These are phyloP conservation scores for Glonium stellatum DNA, from an alignment of 495 filamentous ascomycete species.

Conservation along the genomic window DNA sequence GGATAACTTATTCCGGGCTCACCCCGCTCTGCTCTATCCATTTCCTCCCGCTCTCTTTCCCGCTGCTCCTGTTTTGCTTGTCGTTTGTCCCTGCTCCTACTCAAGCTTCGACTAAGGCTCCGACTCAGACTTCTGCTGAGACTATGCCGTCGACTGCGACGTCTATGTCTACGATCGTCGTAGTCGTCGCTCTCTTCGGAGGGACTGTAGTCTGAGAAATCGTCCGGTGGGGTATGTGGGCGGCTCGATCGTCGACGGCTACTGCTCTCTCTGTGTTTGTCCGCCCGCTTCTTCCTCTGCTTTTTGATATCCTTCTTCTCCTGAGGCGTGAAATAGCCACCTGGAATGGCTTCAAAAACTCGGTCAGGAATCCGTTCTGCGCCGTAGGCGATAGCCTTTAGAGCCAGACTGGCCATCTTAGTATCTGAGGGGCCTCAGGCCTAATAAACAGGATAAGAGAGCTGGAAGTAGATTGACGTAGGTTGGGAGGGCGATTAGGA, in stretches of 20 bases:
- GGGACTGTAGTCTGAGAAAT: constrained; percentile 22
- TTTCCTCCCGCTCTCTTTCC: constrained; percentile 12
- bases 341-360: constrained; percentile 34
- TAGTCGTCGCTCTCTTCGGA: constrained; percentile 23
- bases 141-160: constrained; percentile 7
- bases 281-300: constrained; percentile 10
- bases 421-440: constrained; percentile 7
- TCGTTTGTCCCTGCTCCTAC: constrained; percentile 4
- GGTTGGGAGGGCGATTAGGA: not conserved
- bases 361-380: constrained; percentile 36
- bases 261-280: constrained; percentile 11
- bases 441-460: constrained; percentile 16
- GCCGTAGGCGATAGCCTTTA: constrained; percentile 28
- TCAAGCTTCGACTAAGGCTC: constrained; percentile 10
- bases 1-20: constrained; percentile 13
- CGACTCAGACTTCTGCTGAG: constrained; percentile 17
- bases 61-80: constrained; percentile 5
- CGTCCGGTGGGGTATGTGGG: constrained; percentile 17
- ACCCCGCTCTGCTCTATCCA: constrained; percentile 8
- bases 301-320: constrained; percentile 21
- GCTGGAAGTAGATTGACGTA: constrained; percentile 12
- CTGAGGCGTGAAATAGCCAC: constrained; percentile 33
- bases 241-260: constrained; percentile 14
- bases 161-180: constrained; percentile 18
- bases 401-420: constrained; percentile 23